phyloP scores from a whole-genome alignment of 2,329 filamentous ascomycete species.

The Monosporascus sp. region DNA sequence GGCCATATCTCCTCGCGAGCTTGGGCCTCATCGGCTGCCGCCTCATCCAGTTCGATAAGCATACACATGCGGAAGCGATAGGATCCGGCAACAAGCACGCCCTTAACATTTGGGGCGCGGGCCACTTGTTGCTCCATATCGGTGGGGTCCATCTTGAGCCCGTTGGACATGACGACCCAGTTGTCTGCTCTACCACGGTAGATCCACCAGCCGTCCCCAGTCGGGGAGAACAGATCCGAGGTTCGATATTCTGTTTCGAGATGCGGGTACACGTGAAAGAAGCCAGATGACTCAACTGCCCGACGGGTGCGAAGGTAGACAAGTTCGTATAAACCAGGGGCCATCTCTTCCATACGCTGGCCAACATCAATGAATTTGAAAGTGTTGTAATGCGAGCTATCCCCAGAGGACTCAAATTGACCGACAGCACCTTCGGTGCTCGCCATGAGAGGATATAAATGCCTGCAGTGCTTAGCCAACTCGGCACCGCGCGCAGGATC shows the following conservation, averaged over 20 bases:
- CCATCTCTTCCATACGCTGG: constrained; percentile 26
- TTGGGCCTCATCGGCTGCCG: neutral
- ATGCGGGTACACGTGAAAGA: constrained; percentile 27
- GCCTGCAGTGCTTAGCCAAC: constrained; percentile 8
- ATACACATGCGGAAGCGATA: constrained; percentile 21
- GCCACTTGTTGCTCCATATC: constrained; percentile 37
- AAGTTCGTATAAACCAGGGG: constrained; percentile 25
- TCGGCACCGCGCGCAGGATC: constrained; percentile 11
- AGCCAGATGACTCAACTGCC: constrained; percentile 15
- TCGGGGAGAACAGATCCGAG: constrained; percentile 37
- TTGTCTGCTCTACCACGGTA: constrained; percentile 39
- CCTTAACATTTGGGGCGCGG: constrained; percentile 14
- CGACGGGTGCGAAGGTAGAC: constrained; percentile 21
- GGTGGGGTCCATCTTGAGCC: constrained; percentile 35
- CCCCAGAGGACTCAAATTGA: constrained; percentile 5
- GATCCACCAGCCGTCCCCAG: constrained; percentile 34
- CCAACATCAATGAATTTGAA: constrained; percentile 24
- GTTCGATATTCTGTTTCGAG: constrained; percentile 33
- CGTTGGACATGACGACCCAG: constrained; percentile 37
- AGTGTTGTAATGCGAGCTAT: constrained; percentile 18
- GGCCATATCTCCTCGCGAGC: constrained; percentile 8
- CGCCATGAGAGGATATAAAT: constrained; percentile 10
- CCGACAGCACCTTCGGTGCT: constrained; percentile 12
- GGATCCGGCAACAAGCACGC: constrained; percentile 20
- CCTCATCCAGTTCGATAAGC: constrained; percentile 18